Base-by-base conservation (phyloP, 2,329 filamentous ascomycete species). In the Davidsoniella eucalypti region DNA sequence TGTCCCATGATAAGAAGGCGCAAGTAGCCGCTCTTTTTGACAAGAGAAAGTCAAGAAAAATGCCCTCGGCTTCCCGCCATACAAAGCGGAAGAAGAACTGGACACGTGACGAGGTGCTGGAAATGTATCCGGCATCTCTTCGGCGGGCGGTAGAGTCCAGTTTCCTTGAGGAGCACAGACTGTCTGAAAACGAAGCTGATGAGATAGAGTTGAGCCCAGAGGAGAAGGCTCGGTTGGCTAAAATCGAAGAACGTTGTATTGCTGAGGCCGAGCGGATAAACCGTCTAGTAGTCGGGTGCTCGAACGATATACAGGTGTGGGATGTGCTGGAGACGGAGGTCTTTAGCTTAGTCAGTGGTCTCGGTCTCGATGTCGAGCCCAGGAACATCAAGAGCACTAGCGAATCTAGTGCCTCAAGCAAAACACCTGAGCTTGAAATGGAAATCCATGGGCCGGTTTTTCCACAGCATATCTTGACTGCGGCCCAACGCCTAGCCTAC, bases 241-340 rank as follows among this genome's bases (percentile, higher is more conserved):
- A 46, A 12, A 9, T 53, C 5, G 21, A 44, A 12, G 17, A 23
- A 12, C 37, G n/a, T 8, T 33, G 44, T 12, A 16, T 61, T 50
- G 60, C 65, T 3, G 65, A 70, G 51, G 59, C 67, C 18, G 66
- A 70, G 44, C 66, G 75, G 8, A 69, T 86, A 7, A 71, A 75
- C 54, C 55, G 56, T 5, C 58, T 75, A 38, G 73, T 88, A 65
- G 62, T 66, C 9, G 60, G 57, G 2, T 78, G 78, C 16, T 56
- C 65, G 52, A 75, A 75, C 0, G 84, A 88, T 56, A 64, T 70
- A 17, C 74, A 76, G 47, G 66, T 87, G 8, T 87, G 83, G 82
- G 61, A 75, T 5, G 62, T 82, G 2, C 67, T 88, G 60, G 76
- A 85, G 54, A 61, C 66, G 4, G 73, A 86, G 47, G 78, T 87